Base-by-base conservation (phyloP, 257 asterid species). In the Mitragyna speciosa region DNA sequence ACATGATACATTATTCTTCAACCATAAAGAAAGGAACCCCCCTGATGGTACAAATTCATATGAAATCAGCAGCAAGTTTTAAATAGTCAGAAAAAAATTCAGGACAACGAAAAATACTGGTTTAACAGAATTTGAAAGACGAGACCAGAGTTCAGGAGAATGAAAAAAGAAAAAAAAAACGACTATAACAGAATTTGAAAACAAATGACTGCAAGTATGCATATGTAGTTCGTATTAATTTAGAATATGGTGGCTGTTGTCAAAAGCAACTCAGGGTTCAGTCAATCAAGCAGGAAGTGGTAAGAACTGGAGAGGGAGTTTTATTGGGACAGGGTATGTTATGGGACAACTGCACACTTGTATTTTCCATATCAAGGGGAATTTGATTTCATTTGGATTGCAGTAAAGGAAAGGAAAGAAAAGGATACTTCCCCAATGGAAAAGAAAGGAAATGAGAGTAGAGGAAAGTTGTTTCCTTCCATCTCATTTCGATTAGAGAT, bases 21-120 rank as follows among this genome's bases (percentile, higher is more conserved):
- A 79, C 80, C 58, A 58, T 20, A 41, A 86, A 47, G 71, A 86
- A 78, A 49, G 89, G 89, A 72, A 86, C 12, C 61, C 85, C 83
- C 87, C 89, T 86, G 85, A 22, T 36, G 75, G 79, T 39, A 81
- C 30, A 73, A 56, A 48, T 70, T 61, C 19, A 31, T 22, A 36
- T 65, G 28, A 54, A 5, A 56, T 79, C 78, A 85, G 54, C 28
- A 52, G 56, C 28, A 36, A 54, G 52, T 2, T 72, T 15, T 48
- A 73, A 6, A 8, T 56, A 1, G 63, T 56, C 63, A 56, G 26
- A 5, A n/a, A 9, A 56, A 56, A 56, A 56, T 3, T 56, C 5
- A 56, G 63, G 63, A 56, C 63, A 56, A 56, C 19, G 0, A 8
- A 56, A 56, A 56, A 6, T 19, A 56, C 63, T 26, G 19, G 63